Percentiles rank a stretch among this genome's conserved stretches.
phyloP scores from a whole-genome alignment of 352 stramenopile species.

The Plasmopara halstedii region DNA sequence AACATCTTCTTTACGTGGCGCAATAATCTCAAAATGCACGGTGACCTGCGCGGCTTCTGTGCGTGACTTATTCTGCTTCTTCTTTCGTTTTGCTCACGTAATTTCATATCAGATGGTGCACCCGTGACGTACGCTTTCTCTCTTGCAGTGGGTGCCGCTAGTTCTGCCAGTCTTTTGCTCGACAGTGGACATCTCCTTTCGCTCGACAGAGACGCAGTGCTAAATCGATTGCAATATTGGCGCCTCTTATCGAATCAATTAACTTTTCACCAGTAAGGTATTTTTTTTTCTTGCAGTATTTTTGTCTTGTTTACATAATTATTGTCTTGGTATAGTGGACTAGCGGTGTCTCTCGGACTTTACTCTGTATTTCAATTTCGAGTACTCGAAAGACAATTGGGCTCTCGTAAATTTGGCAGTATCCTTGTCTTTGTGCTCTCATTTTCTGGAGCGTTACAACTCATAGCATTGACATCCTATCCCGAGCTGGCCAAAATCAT shows the following conservation, averaged over 20 bases:
- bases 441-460: slow-evolving; percentile 38
- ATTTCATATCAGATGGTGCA: slow-evolving; percentile 43
- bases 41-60: slow-evolving; percentile 77
- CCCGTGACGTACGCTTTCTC: slow-evolving; percentile 75
- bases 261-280: slow-evolving; percentile 62
- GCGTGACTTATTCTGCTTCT: slow-evolving; percentile 21
- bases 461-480: slow-evolving; percentile 34
- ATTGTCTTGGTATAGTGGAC: slow-evolving; percentile 31
- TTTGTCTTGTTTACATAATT: slow-evolving; percentile 7
- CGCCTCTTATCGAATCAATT: slow-evolving; percentile 60
- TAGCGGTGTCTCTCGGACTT: slow-evolving; percentile 69
- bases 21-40: slow-evolving; percentile 41
- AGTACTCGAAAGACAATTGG: slow-evolving; percentile 74
- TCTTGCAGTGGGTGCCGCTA: slow-evolving; percentile 55
- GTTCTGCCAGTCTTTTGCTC: slow-evolving; percentile 57
- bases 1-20: slow-evolving; percentile 17
- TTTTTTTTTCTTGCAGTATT: slow-evolving; percentile 1
- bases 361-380: slow-evolving; percentile 85
- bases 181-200: slow-evolving; percentile 40
- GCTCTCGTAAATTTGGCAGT: slow-evolving; percentile 81
- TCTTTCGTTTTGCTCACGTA: background rate
- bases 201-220: slow-evolving; percentile 48
- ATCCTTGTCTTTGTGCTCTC: slow-evolving; percentile 56
- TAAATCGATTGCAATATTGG: slow-evolving; percentile 59
- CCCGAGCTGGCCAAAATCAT: slow-evolving; percentile 33